phyloP scores from a whole-genome alignment of 176 grass and related monocot genomes.

The Zizania latifolia region DNA sequence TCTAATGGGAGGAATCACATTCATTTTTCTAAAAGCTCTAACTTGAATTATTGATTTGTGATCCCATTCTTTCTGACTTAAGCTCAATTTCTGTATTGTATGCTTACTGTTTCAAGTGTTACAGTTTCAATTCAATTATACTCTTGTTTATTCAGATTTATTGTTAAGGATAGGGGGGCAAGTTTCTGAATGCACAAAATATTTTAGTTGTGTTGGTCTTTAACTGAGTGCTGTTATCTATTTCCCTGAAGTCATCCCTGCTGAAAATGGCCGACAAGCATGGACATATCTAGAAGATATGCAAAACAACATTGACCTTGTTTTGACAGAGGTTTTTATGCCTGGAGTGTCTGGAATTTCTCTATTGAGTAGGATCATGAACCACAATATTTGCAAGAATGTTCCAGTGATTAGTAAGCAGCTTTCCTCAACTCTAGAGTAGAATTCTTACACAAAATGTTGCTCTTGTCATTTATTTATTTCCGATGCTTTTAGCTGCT shows the following conservation, averaged over 20 bases:
- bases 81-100: not conserved
- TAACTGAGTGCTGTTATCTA: not conserved
- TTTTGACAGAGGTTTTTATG: slow-evolving; percentile 72
- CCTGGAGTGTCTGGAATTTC: slow-evolving; percentile 50
- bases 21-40: not conserved
- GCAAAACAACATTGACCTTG: slow-evolving; percentile 64
- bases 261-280: slow-evolving; percentile 56
- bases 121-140: not conserved
- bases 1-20: not conserved
- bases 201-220: not conserved
- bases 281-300: slow-evolving; percentile 68
- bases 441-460: slow-evolving; percentile 4
- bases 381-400: slow-evolving; percentile 61
- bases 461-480: slow-evolving; percentile 10
- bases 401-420: slow-evolving; percentile 89
- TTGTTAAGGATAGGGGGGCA: not conserved
- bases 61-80: not conserved
- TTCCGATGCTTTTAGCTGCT: slow-evolving; percentile 48
- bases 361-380: slow-evolving; percentile 74
- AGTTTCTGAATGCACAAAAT: slow-evolving; percentile 2
- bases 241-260: slow-evolving; percentile 56
- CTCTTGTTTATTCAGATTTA: not conserved
- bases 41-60: not conserved
- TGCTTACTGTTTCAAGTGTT: not conserved
- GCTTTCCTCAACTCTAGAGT: slow-evolving; percentile 15